These are phyloP conservation scores for Dictyostelium brefeldianum DNA, from an alignment of 78 protist species.

Conservation along the genomic window DNA sequence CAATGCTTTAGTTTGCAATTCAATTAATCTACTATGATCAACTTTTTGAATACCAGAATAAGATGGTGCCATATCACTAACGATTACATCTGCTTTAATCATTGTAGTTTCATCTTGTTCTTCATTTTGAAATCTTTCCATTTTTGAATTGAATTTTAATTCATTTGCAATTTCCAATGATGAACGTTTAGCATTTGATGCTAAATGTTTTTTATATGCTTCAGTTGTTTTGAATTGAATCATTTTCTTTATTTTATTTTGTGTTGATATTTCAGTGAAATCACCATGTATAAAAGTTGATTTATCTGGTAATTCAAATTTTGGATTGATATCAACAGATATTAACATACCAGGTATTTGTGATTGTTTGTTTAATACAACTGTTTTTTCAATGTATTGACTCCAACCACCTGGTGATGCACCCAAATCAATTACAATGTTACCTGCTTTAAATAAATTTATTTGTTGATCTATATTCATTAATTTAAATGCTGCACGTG, in stretches of 20 bases:
- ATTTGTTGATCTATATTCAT: slow-evolving; percentile 26
- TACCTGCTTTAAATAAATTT: slow-evolving; percentile 15
- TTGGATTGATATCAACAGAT: slow-evolving; percentile 21
- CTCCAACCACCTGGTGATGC: slow-evolving; percentile 73
- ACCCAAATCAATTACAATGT: slow-evolving; percentile 46
- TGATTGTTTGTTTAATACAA: background rate
- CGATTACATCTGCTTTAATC: slow-evolving; percentile 11
- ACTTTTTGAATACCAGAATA: slow-evolving; percentile 28
- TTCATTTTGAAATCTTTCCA: background rate
- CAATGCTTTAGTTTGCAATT: slow-evolving; percentile 8
- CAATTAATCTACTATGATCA: slow-evolving; percentile 57
- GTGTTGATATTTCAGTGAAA: background rate
- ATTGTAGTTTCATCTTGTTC: background rate
- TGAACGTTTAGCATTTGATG: background rate
- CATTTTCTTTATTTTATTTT: background rate
- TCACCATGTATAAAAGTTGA: slow-evolving; percentile 48
- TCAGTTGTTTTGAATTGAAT: background rate
- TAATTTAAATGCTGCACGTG: slow-evolving; percentile 66
- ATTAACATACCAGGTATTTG: slow-evolving; percentile 25
- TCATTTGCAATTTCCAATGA: background rate
- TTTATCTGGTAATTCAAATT: slow-evolving; percentile 5
- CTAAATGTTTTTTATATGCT: no score
- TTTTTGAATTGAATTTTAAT: background rate
- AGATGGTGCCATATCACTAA: slow-evolving; percentile 71
- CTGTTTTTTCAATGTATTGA: background rate